A percentile compares a stretch with the other conserved stretches of the same genome.
Evolutionary conservation across 306 rosid species (phyloP).

Genomic region (Glycine soja): DNA sequence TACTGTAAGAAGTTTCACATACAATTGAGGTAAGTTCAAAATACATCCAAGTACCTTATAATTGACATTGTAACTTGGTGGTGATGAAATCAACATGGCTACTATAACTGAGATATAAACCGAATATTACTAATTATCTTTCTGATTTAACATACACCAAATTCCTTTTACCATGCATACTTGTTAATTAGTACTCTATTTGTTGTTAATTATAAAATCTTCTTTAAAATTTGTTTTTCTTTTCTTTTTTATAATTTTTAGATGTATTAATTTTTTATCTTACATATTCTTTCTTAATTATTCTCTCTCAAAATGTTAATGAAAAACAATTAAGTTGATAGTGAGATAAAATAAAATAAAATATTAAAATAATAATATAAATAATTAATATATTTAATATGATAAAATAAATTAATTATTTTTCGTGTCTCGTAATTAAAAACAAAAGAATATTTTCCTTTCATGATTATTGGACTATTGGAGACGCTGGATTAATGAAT

Average conservation of each 20-base stretch:
- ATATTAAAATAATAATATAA: no score
- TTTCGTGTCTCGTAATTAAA: no score
- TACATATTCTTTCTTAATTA: no score
- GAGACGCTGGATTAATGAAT: slow-evolving; percentile 31
- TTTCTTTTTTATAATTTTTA: no score
- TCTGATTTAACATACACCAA: slow-evolving; percentile 42
- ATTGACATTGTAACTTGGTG: slow-evolving; percentile 58
- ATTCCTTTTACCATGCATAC: slow-evolving; percentile 37
- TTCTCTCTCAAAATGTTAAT: no score
- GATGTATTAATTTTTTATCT: no score
- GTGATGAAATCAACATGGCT: slow-evolving; percentile 49
- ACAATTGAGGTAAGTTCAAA: slow-evolving; percentile 28
- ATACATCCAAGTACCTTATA: slow-evolving; percentile 50
- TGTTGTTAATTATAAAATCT: no score
- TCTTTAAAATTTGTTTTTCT: no score
- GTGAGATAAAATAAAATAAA: no score
- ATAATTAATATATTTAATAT: no score
- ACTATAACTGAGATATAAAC: slow-evolving; percentile 12
- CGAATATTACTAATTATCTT: slow-evolving; percentile 41
- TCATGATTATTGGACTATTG: slow-evolving; percentile 27
- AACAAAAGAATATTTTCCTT: slow-evolving; percentile 24
- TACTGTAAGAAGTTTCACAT: background rate
- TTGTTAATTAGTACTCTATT: background rate
- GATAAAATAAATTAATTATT: no score
- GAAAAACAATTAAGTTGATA: no score